These are phyloP conservation scores for Bimuria novae-zelandiae DNA, from an alignment of 2,329 filamentous ascomycete species.

Conservation along the genomic window DNA sequence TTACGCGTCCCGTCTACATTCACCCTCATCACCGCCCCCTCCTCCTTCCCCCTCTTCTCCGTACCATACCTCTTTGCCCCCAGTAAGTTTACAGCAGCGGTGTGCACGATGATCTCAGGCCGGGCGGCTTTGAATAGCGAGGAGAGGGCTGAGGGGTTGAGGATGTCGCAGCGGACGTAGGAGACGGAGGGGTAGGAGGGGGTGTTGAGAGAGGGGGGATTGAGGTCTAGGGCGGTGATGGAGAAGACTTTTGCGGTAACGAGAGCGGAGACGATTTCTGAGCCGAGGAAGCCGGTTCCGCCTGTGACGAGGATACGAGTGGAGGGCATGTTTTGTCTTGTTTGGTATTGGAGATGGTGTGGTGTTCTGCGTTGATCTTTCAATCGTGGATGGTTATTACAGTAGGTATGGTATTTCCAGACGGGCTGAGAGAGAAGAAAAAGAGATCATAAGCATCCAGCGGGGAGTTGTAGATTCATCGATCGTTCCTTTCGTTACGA, in stretches of 20 bases:
- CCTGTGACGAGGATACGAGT: conserved; percentile 51
- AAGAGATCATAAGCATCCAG: too few species aligned
- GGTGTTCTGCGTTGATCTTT: too few species aligned
- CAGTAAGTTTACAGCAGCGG: conserved; percentile 62
- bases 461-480: too few species aligned
- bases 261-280: conserved; percentile 47
- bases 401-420: too few species aligned
- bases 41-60: conserved; percentile 44
- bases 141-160: conserved; percentile 38
- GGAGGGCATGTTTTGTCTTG: conserved; percentile 32
- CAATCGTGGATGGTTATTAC: too few species aligned
- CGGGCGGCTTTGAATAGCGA: conserved; percentile 63
- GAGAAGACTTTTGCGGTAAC: conserved; percentile 42
- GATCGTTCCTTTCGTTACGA: too few species aligned
- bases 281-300: conserved; percentile 54
- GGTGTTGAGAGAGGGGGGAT: conserved; percentile 40
- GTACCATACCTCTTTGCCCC: conserved; percentile 47
- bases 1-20: conserved; percentile 86
- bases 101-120: conserved; percentile 89
- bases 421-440: too few species aligned
- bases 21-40: conserved; percentile 73
- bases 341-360: too few species aligned
- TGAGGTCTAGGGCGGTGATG: conserved; percentile 49
- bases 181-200: conserved; percentile 29
- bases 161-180: conserved; percentile 49